Evolutionary conservation across 306 rosid genomes (phyloP).

Genomic region (Castanopsis chinensis): DNA sequence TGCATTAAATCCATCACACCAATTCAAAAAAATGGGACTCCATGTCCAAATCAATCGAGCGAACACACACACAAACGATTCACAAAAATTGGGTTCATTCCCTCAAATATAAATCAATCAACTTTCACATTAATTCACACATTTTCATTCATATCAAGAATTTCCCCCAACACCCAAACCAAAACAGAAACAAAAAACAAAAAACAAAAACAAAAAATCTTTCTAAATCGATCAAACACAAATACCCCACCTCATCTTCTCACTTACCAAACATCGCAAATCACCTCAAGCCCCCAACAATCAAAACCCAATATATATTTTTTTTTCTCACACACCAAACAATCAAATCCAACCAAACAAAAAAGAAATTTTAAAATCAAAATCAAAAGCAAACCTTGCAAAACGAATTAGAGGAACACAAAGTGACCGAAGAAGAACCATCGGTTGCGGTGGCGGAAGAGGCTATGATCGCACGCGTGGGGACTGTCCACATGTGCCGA

Average conservation of each 20-base stretch:
- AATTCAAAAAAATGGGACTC: neutral
- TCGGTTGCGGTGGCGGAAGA: conserved; percentile 34
- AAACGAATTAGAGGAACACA: conserved; percentile 11
- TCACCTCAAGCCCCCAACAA: neutral
- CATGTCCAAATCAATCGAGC: neutral
- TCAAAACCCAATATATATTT: no score
- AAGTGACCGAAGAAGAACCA: conserved; percentile 8
- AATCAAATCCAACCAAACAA: neutral
- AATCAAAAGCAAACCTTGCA: neutral
- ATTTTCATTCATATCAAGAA: neutral
- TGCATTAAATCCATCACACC: neutral
- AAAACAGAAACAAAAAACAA: neutral
- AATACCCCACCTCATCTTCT: neutral
- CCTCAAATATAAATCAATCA: neutral
- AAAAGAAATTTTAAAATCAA: neutral
- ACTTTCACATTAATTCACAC: neutral
- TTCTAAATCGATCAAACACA: neutral
- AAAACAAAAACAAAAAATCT: neutral
- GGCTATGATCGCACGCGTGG: conserved; percentile 74
- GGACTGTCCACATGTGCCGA: conserved; percentile 99
- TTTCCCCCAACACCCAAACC: neutral
- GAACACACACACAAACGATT: neutral
- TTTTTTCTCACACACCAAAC: neutral
- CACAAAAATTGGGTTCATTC: neutral
- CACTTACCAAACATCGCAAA: neutral